Percentiles rank a stretch among this genome's conserved stretches.
Evolutionary conservation across 805 yeast species (phyloP).

Genomic region (Sugiyamaella valdiviana): DNA sequence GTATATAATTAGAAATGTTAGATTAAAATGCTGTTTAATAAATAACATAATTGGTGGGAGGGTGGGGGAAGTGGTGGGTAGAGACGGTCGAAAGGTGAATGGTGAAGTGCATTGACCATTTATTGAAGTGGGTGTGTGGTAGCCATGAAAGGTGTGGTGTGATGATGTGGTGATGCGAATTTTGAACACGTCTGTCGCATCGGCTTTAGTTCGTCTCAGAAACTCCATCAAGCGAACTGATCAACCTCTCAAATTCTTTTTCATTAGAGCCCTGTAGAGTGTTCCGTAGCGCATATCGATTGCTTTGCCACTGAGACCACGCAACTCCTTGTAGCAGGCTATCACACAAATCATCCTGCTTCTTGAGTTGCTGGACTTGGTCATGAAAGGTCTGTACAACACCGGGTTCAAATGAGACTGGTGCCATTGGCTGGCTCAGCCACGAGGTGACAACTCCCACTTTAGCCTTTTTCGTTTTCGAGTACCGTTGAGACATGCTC

Average conservation of each 20-base stretch:
- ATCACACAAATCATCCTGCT: conserved; percentile 64
- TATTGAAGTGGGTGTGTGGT: too few species aligned
- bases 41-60: too few species aligned
- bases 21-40: too few species aligned
- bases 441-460: conserved; percentile 18
- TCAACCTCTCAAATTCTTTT: neutral
- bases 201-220: too few species aligned
- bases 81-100: too few species aligned
- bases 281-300: conserved; percentile 11
- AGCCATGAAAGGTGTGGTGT: too few species aligned
- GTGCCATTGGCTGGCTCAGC: conserved; percentile 6
- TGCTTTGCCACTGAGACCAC: conserved; percentile 41
- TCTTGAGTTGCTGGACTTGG: conserved; percentile 23
- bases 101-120: too few species aligned
- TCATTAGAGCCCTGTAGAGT: neutral
- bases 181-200: too few species aligned
- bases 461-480: conserved; percentile 23
- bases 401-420: neutral
- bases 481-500: conserved; percentile 14
- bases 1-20: too few species aligned
- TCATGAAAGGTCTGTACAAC: neutral
- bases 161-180: neutral
- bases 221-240: neutral
- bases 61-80: too few species aligned
- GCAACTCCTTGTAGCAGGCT: conserved; percentile 56